These are phyloP conservation scores for Pogostemon cablin DNA, from an alignment of 257 asterid species.

Conservation along the genomic window DNA sequence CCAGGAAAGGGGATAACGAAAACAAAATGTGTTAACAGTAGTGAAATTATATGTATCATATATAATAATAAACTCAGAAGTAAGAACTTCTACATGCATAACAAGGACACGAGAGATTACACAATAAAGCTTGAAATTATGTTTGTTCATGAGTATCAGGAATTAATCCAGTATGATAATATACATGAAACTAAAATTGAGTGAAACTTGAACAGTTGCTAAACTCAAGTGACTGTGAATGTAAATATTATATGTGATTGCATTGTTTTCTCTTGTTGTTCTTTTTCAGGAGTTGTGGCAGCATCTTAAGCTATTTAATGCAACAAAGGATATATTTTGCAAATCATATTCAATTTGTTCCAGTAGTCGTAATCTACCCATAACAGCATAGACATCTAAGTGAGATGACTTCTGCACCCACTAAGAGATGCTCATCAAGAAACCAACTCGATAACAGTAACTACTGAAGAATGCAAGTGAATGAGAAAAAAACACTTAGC, in stretches of 20 bases:
- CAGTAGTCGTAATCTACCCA: constrained; percentile 1
- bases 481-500: background rate
- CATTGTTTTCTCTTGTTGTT: background rate
- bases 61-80: background rate
- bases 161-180: background rate
- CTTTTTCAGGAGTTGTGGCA: constrained; percentile 2
- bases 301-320: constrained; percentile 11
- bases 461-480: constrained; percentile 11
- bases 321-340: background rate
- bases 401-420: background rate
- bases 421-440: background rate
- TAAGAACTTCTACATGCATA: background rate
- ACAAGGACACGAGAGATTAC: too few species aligned
- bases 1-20: background rate
- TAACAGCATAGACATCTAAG: constrained; percentile 1
- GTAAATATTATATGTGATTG: background rate
- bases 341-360: constrained; percentile 13
- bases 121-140: too few species aligned
- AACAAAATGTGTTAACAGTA: background rate
- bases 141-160: too few species aligned
- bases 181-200: background rate
- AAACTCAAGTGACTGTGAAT: background rate
- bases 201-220: background rate
- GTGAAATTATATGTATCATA: background rate
- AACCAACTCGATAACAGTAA: constrained; percentile 6